These are phyloP conservation scores for Marasmius sp. DNA, from an alignment of 1,284 basidiomycete species.

Conservation along the genomic window DNA sequence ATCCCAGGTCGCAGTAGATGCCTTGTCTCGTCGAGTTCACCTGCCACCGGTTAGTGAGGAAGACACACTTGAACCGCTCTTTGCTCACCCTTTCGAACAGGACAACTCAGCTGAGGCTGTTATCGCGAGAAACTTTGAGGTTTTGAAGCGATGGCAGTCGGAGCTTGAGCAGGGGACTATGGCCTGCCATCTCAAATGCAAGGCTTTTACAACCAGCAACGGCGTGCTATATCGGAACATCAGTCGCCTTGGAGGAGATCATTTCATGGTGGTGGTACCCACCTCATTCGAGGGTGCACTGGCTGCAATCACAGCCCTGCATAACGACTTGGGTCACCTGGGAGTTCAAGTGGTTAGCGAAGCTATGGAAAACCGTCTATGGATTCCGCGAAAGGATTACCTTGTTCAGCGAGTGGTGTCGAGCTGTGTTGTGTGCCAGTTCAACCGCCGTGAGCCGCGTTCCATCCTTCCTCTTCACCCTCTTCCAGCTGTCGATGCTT, in stretches of 20 bases:
- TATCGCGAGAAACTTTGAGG: not conserved
- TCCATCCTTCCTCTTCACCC: conserved; percentile 2
- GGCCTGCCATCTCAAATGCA: not conserved
- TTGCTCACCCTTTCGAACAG: not conserved
- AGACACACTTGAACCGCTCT: not conserved
- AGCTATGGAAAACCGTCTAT: not conserved
- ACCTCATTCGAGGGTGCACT: not conserved
- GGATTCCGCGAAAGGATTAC: not conserved
- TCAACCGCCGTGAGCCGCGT: not conserved
- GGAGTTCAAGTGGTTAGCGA: not conserved
- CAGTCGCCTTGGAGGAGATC: too few relatives aligned
- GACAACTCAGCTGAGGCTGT: not conserved
- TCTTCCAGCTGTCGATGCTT: not conserved
- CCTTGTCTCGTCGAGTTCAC: not conserved
- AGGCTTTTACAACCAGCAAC: not conserved
- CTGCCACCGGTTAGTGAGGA: not conserved
- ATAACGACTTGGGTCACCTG: not conserved
- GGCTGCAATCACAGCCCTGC: not conserved
- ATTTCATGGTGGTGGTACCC: not conserved
- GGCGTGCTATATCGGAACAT: not conserved
- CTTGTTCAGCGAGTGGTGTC: not conserved
- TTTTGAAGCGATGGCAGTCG: not conserved
- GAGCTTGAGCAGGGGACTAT: not conserved
- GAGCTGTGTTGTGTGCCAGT: conserved; percentile 3
- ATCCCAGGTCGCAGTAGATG: not conserved